Evolutionary conservation across 192 early-diverging fungal genomes (phyloP).

Genomic region (Cladochytrium replicatum): DNA sequence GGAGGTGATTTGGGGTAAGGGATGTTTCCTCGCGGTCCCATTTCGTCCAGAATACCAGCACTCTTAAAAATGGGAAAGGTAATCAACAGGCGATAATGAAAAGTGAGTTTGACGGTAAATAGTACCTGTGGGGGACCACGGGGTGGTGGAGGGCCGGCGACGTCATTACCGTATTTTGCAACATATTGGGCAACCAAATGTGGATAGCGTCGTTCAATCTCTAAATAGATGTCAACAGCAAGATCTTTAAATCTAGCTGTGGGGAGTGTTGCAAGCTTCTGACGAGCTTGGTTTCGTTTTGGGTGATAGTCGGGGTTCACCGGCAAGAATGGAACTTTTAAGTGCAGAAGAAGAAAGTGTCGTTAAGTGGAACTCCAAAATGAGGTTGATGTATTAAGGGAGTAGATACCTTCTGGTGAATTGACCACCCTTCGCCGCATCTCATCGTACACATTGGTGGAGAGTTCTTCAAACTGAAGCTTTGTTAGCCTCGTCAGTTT

Average conservation of each 20-base stretch:
- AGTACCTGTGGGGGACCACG: no score
- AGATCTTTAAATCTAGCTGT: constrained; percentile 82
- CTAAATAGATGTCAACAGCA: constrained; percentile 55
- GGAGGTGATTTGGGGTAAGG: no score
- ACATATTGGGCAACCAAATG: no score
- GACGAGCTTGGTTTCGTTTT: constrained; percentile 91
- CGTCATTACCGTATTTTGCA: no score
- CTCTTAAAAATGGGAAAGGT: no score
- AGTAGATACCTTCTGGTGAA: constrained; percentile 43
- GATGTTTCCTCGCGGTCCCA: no score
- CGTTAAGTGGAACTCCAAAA: background rate
- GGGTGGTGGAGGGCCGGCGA: no score
- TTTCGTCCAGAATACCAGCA: no score
- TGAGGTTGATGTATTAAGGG: background rate
- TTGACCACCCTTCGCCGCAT: constrained; percentile 56
- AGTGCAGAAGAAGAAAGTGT: constrained; percentile 4
- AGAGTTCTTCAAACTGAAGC: constrained; percentile 87
- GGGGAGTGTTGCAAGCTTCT: constrained; percentile 90
- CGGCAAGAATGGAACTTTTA: constrained; percentile 64
- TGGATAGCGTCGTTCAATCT: constrained; percentile 51
- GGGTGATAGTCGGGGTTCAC: constrained; percentile 85
- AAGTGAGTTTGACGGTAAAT: no score
- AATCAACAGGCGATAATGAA: no score
- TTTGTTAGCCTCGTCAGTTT: constrained; percentile 71
- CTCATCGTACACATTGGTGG: constrained; percentile 94